Base-by-base conservation (phyloP, 108 stramenopile species). In the Mayamaea pseudoterrestris region DNA sequence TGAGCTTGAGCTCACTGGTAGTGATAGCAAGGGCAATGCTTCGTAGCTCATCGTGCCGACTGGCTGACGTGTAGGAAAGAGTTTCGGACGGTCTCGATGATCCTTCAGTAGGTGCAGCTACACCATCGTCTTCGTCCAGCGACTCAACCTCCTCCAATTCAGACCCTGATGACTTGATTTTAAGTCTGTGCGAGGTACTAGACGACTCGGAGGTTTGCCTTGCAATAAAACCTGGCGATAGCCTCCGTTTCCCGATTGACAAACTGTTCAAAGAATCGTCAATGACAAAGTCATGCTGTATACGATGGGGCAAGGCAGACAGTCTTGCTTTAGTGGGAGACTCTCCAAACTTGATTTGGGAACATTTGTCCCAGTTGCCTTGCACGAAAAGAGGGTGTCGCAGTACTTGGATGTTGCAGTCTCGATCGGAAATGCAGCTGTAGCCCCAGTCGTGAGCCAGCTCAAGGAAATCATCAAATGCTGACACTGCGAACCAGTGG, bases 301-400 rank as follows among this genome's bases (percentile, higher is more conserved):
- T n/a, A n/a, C n/a, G n/a, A 4, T 60, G 57, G 8, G 59, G 57
- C 8, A 58, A 21, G 2, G 53, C 28, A 6, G 68, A 58, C 30
- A 65, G 31, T 13, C 41, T 37, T 6, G 35, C 50, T 37, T 31
- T 51, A 22, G 48, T 47, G 0, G 49, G 36, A 9, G 37, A 41
- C 31, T 57, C 37, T 11, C 46, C 54, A 29, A 50, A 56, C 20
- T 58, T 41, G 9, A 71, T 75, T 26, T 47, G 32, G 21, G 44
- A 54, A 28, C 69, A 67, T 9, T 50, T 50, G 20, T 54, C 58
- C 55, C 69, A 67, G 36, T 71, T 67, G 13, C 76, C 75, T 47
- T 71, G 64, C 14, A 35, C 23, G 50, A 84, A 84, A 44, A 44
- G 41, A 25, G 69, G 69, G 60, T 80, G 83, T 6, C 68, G 68